Evolutionary conservation across 371 early-diverging fungal species (phyloP).

Genomic region (Mucor lusitanicus): DNA sequence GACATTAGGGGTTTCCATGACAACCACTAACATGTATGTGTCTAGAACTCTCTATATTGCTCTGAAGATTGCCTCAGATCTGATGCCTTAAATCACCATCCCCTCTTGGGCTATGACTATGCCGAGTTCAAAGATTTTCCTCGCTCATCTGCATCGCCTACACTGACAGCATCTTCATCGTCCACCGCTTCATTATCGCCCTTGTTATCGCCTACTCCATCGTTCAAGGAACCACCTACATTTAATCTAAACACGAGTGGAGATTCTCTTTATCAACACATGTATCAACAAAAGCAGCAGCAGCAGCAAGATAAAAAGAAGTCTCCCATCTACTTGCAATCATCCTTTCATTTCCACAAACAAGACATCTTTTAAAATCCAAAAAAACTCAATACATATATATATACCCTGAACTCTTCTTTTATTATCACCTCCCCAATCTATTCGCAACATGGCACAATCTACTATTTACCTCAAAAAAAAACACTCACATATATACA

Average conservation of each 20-base stretch:
- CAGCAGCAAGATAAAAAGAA: neutral
- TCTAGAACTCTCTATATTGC: slow-evolving; percentile 33
- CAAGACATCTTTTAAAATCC: neutral
- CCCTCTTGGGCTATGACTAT: slow-evolving; percentile 36
- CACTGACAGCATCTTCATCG: slow-evolving; percentile 7
- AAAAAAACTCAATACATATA: neutral
- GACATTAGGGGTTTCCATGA: neutral
- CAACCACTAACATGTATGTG: neutral
- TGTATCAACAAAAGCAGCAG: slow-evolving; percentile 15
- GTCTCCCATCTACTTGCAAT: slow-evolving; percentile 3
- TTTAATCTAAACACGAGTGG: slow-evolving; percentile 21
- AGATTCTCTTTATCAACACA: slow-evolving; percentile 13
- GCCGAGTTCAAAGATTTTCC: slow-evolving; percentile 34
- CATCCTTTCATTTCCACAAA: neutral
- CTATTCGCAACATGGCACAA: neutral
- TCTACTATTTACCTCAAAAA: neutral
- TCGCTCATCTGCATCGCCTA: slow-evolving; percentile 21
- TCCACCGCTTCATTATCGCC: slow-evolving; percentile 21
- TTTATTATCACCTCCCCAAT: neutral
- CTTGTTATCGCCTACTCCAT: slow-evolving; percentile 19
- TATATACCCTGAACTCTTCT: slow-evolving; percentile 1
- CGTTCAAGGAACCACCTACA: slow-evolving; percentile 22
- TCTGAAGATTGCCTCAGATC: slow-evolving; percentile 33
- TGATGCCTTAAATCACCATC: slow-evolving; percentile 32
- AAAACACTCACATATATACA: neutral